Evolutionary conservation across 176 grass and related monocot species (phyloP).

Genomic region (Oryza rufipogon): DNA sequence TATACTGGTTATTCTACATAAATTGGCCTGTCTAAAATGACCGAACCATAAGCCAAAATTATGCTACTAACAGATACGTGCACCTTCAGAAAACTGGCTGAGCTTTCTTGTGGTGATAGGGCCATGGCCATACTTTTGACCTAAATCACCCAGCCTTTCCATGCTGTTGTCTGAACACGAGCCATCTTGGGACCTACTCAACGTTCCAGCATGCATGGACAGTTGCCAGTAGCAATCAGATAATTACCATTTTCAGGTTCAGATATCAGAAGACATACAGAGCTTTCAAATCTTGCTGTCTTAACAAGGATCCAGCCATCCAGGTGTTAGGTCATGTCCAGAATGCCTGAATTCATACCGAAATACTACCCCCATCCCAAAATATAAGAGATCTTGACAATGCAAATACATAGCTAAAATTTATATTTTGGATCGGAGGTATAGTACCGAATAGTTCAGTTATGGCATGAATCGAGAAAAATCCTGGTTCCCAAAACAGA

Average conservation of each 20-base stretch:
- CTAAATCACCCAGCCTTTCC: background rate
- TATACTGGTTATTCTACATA: background rate
- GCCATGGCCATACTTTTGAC: background rate
- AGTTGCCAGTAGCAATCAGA: constrained; percentile 14
- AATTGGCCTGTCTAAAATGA: too few relatives aligned
- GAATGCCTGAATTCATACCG: background rate
- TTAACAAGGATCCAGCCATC: background rate
- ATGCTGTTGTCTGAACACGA: constrained; percentile 14
- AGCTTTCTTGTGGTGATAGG: background rate
- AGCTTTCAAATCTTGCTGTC: background rate
- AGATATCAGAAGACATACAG: background rate
- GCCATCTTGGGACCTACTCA: background rate
- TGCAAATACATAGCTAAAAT: too few relatives aligned
- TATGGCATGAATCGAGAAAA: background rate
- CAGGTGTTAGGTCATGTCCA: background rate
- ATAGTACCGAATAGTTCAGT: background rate
- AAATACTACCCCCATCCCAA: too few relatives aligned
- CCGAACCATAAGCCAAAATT: too few relatives aligned
- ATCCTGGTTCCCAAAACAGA: background rate
- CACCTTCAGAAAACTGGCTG: background rate
- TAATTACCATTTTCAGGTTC: background rate
- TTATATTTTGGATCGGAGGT: too few relatives aligned
- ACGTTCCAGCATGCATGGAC: background rate
- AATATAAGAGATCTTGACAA: too few relatives aligned
- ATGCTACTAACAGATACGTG: background rate